Evolutionary conservation across 2,329 filamentous ascomycete genomes (phyloP), one percentile per base, ranked within the genome.

Genomic region (Elsinoe necatrix): DNA sequence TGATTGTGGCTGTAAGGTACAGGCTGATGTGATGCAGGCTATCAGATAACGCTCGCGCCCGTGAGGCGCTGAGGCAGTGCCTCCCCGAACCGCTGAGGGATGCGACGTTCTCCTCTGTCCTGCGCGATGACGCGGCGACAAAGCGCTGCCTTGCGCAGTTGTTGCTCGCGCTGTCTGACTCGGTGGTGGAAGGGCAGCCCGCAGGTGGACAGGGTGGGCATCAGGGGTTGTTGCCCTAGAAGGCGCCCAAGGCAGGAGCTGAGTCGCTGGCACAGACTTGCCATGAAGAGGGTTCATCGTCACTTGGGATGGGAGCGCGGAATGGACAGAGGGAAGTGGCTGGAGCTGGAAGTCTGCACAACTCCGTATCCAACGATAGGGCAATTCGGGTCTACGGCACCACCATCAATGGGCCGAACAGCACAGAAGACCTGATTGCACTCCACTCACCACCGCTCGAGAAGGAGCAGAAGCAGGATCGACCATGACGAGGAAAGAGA

Each of bases 11-110:
- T 9, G 27, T 4, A 11, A n/a, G 20, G 12, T 29, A 41, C 18
- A 56, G 35, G 48, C 50, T 63, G 43, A 60, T 27, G 41, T 43
- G 67, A 58, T 14, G 27, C 64, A 95, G 90, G 59, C 78, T 98
- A 47, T 96, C 90, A 66, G 93, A 98, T 69, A 98, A 98, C 67
- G 92, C 92, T 59, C 86, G 93, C 59, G 93, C 93, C 57, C 87
- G 93, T 29, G 93, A 98, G 71, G 93, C 93, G 45, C 81, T 98
- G 20, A 84, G 93, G 41, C 93, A 98, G 72, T 98, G 93, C 68
- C 85, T 98, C 11, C 93, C 93, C 0, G 93, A 98, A 67, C 93
- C 93, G n/a, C 84, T 98, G n/a, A 87, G 93, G 48, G 93, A 98
- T 70, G 91, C 92, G 6, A 98, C 93, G 1, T 98, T 98, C 71